Base-by-base conservation (phyloP, 2,329 filamentous ascomycete species). In the Microcera coccophila region DNA sequence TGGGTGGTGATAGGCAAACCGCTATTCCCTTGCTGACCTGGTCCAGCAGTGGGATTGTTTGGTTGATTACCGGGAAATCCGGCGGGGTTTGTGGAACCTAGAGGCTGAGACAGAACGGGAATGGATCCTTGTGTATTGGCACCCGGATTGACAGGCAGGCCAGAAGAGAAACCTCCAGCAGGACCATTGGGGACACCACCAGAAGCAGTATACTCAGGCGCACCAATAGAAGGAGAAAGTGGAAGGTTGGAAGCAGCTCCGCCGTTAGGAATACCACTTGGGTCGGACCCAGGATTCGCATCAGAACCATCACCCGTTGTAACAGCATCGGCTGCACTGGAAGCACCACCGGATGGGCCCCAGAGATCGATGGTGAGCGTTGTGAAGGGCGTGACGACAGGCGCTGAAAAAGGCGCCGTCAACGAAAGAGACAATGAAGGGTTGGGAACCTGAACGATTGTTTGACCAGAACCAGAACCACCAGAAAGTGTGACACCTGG, bases 311-410 rank as follows among this genome's bases (percentile, higher is more conserved):
- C 12, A 20, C 19, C 19, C 4, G 35, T 35, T 28, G 34, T 38
- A 38, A 43, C 21, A 20, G 15, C 42, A 31, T 36, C 20, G 8
- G 15, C 45, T 42, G 49, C 38, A 14, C 39, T 49, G 11, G 37
- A 20, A 26, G 36, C 48, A 15, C 44, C 43, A 11, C 49, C 46
- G 18, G 37, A 40, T 36, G 49, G 38, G 9, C 55, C 60, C 62
- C 62, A 67, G 21, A 66, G 54, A 36, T 66, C 61, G 42, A 67
- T 53, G 10, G 64, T 67, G 26, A 67, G 22, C 12, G 64, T 67
- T 7, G 64, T 67, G 46, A 66, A 66, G 4, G 56, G 55, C 4
- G 57, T 47, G 8, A 60, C 52, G 26, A 49, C 44, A 24, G 57
- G 40, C 9, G 41, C 49, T 2, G 33, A 44, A 20, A 42, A 33